These are phyloP conservation scores for Bjerkandera adusta DNA, from an alignment of 1,284 basidiomycete species.

Conservation along the genomic window DNA sequence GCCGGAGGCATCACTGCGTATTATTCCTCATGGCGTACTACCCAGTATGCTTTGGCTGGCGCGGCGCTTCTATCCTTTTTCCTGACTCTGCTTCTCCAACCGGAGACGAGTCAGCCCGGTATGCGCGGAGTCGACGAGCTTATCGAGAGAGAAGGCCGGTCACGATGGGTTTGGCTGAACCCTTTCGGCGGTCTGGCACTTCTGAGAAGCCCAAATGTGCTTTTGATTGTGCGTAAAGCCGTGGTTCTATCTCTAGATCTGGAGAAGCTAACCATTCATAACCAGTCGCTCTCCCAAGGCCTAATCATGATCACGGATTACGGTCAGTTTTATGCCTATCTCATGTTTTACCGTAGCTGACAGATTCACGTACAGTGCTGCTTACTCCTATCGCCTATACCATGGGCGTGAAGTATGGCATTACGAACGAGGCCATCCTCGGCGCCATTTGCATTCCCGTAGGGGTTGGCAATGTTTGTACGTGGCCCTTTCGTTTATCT, in stretches of 20 bases:
- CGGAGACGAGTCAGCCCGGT: constrained; percentile 66
- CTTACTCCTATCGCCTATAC: constrained; percentile 38
- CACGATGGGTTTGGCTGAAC: constrained; percentile 50
- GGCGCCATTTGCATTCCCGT: constrained; percentile 59
- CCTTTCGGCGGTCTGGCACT: constrained; percentile 53
- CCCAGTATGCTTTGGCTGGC: constrained; percentile 53
- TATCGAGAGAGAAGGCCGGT: constrained; percentile 20
- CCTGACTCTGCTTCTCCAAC: constrained; percentile 41
- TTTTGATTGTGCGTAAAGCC: constrained; percentile 49
- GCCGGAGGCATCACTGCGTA: constrained; percentile 43
- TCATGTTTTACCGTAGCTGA: neutral
- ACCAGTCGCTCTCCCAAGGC: constrained; percentile 39
- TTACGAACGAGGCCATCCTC: constrained; percentile 55
- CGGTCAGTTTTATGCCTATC: constrained; percentile 28
- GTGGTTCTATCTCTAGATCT: neutral
- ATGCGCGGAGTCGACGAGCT: constrained; percentile 23
- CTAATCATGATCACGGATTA: constrained; percentile 42
- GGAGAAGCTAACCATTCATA: neutral
- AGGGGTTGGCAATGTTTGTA: constrained; percentile 61
- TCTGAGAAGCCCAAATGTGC: constrained; percentile 58
- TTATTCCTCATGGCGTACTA: constrained; percentile 68
- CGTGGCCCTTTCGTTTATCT: constrained; percentile 15
- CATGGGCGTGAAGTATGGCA: constrained; percentile 54
- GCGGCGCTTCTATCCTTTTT: constrained; percentile 44
- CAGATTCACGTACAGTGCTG: constrained; percentile 27